Base-by-base conservation (phyloP, 2,329 filamentous ascomycete species). In the Fusarium pseudonygamai region DNA sequence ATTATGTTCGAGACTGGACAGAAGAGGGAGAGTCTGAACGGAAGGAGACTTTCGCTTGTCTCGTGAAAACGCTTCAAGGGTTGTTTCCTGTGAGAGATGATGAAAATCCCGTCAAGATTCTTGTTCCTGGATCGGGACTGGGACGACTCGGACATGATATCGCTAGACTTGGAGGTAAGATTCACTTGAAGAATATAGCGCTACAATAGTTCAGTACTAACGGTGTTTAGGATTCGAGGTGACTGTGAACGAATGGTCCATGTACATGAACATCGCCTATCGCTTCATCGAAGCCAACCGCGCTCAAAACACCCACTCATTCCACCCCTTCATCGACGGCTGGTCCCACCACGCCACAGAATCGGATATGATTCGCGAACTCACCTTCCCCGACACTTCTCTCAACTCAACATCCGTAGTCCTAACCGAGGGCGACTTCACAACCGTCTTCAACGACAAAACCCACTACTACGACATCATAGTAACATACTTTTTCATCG, bases 401-500 rank as follows among this genome's bases (percentile, higher is more conserved):
- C 60, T 84, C 24, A 79, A 83, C 58, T 61, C 81, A 2, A 78
- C 77, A 13, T 72, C 78, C 0, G 84, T 89, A 0, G 68, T 88
- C 2, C 80, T 88, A 1, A 81, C 88, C 0, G 89, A 90, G 72
- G 88, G 88, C 2, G 88, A 90, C 72, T 90, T 90, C 69, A 87
- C 84, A 1, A 85, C 83, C 1, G 79, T 73, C 6, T 85, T 85
- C 67, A 49, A 55, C 46, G 64, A 75, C 6, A 43, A 78, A 3
- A 56, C 69, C 1, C 74, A 75, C 1, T 57, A 72, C 8, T 90
- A 83, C 75, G 87, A 90, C 60, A 81, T 84, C 2, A 78, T 90
- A 0, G 78, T 89, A 0, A 89, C 88, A 0, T 84, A 89, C 47
- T 90, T 90, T 79, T 90, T 90, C 79, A 89, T 90, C 71, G 88